Evolutionary conservation across 1,139 yeast species (phyloP), one percentile per base, ranked within the genome.

Genomic region (Candida sp.): DNA sequence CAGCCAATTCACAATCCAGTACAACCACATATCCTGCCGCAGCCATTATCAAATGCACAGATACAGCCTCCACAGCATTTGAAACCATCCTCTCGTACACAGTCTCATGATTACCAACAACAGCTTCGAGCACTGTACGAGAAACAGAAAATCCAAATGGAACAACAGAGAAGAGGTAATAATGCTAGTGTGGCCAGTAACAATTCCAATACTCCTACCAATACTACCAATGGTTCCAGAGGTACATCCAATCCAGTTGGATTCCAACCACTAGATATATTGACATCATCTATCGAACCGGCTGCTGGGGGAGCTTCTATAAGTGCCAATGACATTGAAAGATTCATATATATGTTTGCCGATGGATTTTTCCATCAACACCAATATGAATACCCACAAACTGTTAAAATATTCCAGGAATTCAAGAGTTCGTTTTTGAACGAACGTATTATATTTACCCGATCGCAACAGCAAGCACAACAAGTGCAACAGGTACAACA

Each of bases 361-460:
- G 81, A 75, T 49, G 54, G 68, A 30, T 77, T 76, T 49, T 77
- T 77, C 56, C 67, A 62, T 42, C 70, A 70, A 40, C 69, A 70
- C 53, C 72, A 69, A 45, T 64, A 57, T 47, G 75, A 72, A 35
- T 79, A 76, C 49, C 76, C 77, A 1, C 75, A 76, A 52, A 75
- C 82, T 3, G 63, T 68, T 38, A 72, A 73, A 50, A 54, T 75
- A 3, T 78, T 77, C 50, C 80, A 77, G 43, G 73, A 70, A 41
- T 76, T 79, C 56, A 77, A 77, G 51, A 63, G 62, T 32, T 67
- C 78, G 22, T 78, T 79, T 49, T 69, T 73, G 56, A 75, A 75
- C 47, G 83, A 79, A 53, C 60, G 79, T 48, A 63, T 73, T 22
- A 64, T 67, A 11, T 67, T 63, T 45, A 55, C 64, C 46, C 55